Base-by-base conservation (phyloP, 495 filamentous ascomycete genomes). In the Daldinia childiae region DNA sequence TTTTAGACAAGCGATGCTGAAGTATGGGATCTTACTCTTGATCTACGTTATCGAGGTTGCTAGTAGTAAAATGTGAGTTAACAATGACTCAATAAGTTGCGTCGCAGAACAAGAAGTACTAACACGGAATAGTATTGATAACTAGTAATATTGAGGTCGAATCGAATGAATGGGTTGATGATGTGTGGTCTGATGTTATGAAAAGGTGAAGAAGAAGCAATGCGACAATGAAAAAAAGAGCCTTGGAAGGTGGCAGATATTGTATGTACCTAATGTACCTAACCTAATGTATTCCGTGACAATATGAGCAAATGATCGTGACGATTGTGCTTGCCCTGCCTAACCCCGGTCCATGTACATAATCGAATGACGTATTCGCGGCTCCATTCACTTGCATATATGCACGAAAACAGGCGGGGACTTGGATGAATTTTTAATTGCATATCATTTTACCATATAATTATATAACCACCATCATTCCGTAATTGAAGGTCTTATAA, bases 351-450 rank as follows among this genome's bases (percentile, higher is more conserved):
- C 43, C 52, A 54, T 56, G 24, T 56, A 43, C 34, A 36, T 26
- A 9, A 38, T 58, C 61, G n/a, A 69, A 73, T 73, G 71, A 73
- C 71, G 71, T 73, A 65, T 66, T 73, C 57, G 32, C 57, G 39
- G 65, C 57, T 62, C 62, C 71, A 73, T 58, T 43, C 2, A 39
- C 6, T 5, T 41, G 50, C 63, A 68, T 72, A 57, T 68, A 57
- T 36, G 38, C 14, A 17, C 29, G 41, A 59, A 38, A 30, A 7
- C 17, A 56, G 26, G 4, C 15, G 14, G 38, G 38, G 36, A 6
- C 9, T 55, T 17, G 15, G 26, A 48, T 48, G 6, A 11, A 3
- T 9, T 8, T 9, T 48, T 68, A 62, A 32, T 50, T 55, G 58
- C 50, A 62, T 68, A 68, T 26, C 26, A 3, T 12, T 0, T 0